Conservation (phyloP, 2,329 filamentous ascomycete species). For the Neonectria coccinea region DNA sequence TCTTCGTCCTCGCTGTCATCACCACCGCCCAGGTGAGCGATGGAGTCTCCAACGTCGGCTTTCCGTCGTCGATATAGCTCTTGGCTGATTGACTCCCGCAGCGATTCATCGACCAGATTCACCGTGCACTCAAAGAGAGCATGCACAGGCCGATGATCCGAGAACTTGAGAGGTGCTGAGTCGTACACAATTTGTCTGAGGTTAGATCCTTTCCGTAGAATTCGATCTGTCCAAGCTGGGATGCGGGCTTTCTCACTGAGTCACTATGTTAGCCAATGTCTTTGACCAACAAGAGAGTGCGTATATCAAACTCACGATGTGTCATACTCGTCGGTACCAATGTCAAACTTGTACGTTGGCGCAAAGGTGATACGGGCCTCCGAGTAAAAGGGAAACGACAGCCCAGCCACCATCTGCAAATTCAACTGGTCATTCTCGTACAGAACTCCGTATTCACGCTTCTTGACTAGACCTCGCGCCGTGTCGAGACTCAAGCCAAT, state of each 20-base stretch:
- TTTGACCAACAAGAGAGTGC: not conserved
- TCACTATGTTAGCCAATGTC: constrained; percentile 30
- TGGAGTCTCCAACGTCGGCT: constrained; percentile 73
- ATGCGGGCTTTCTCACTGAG: constrained; percentile 88
- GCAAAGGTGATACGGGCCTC: constrained; percentile 89
- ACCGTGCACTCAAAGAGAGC: constrained; percentile 88
- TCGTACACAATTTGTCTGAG: constrained; percentile 87
- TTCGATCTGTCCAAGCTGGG: constrained; percentile 96
- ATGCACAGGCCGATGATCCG: constrained; percentile 96
- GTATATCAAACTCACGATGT: constrained; percentile 73
- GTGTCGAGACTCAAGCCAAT: constrained; percentile 86
- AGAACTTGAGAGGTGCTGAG: constrained; percentile 85
- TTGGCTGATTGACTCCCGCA: constrained; percentile 78
- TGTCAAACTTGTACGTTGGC: constrained; percentile 96
- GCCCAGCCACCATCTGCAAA: constrained; percentile 93
- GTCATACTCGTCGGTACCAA: constrained; percentile 90
- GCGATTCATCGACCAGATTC: constrained; percentile 80
- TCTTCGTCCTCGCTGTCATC: constrained; percentile 81
- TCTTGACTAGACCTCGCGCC: constrained; percentile 79
- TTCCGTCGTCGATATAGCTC: constrained; percentile 79
- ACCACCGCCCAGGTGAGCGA: constrained; percentile 64
- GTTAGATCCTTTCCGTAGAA: constrained; percentile 86
- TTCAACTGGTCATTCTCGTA: constrained; percentile 97
- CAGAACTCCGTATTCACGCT: constrained; percentile 78
- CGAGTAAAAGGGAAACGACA: constrained; percentile 91